Percentiles rank a stretch among this genome's conserved stretches.
These are phyloP conservation scores for Cystobasidium ongulense DNA, from an alignment of 768 basidiomycete genomes.

Conservation along the genomic window DNA sequence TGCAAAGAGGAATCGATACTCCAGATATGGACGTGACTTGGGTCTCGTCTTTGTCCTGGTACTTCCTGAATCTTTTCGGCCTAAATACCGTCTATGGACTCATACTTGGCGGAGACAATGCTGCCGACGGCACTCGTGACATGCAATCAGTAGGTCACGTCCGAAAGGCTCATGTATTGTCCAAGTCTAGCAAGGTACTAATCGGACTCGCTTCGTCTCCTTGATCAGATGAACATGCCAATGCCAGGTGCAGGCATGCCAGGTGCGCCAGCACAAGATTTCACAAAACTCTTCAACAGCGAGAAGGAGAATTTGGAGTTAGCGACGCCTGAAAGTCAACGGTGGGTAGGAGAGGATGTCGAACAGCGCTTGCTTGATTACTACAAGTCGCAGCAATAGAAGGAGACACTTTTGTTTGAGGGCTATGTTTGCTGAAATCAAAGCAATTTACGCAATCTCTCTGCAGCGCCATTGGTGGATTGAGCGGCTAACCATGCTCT, in stretches of 20 bases:
- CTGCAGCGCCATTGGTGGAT: too few species aligned
- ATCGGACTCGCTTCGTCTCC: background rate
- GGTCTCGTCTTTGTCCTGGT: conserved; percentile 98
- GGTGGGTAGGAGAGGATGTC: conserved; percentile 48
- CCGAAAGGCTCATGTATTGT: background rate
- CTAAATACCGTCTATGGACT: conserved; percentile 91
- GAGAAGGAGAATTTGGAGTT: conserved; percentile 90
- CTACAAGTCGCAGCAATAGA: conserved; percentile 12
- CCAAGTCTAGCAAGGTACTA: background rate
- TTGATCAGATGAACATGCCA: conserved; percentile 48
- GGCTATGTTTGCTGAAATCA: background rate
- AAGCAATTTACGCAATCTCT: too few species aligned
- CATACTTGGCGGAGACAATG: conserved; percentile 78
- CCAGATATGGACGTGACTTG: conserved; percentile 96
- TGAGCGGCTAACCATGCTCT: too few species aligned
- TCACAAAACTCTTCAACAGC: conserved; percentile 75
- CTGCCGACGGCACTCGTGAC: conserved; percentile 68
- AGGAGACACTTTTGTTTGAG: background rate
- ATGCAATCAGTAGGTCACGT: conserved; percentile 41
- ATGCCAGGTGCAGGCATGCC: conserved; percentile 42
- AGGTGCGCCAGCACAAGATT: conserved; percentile 65
- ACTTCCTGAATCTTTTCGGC: conserved; percentile 98
- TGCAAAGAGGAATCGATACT: conserved; percentile 89
- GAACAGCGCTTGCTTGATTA: conserved; percentile 45
- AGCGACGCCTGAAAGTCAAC: conserved; percentile 46